Percentiles rank a stretch among this genome's conserved stretches.
Conservation (phyloP, 106 monocot genomes). For the Alisma plantagoaquatica region DNA sequence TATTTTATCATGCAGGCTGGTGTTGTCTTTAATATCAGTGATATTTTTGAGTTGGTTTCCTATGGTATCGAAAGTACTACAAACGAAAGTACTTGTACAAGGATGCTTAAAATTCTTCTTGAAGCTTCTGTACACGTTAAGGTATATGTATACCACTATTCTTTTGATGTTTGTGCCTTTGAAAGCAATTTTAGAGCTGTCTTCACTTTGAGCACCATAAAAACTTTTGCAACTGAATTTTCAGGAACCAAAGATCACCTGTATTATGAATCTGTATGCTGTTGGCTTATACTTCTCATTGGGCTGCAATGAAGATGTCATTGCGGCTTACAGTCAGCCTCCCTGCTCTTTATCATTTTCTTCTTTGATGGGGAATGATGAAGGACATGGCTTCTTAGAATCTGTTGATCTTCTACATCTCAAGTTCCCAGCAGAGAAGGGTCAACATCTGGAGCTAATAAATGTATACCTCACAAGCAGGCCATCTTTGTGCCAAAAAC, state of each 20-base stretch:
- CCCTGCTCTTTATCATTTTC: constrained; percentile 4
- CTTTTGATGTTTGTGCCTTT: constrained; percentile 34
- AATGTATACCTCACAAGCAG: too few relatives aligned
- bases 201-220: background rate
- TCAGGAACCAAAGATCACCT: constrained; percentile 42
- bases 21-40: constrained; percentile 22
- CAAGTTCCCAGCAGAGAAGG: too few relatives aligned
- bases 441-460: too few relatives aligned
- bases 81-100: constrained; percentile 21
- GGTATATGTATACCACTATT: constrained; percentile 15
- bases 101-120: too few relatives aligned
- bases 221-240: background rate
- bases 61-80: constrained; percentile 20
- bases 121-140: constrained; percentile 23
- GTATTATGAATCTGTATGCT: constrained; percentile 50
- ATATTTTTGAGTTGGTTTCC: constrained; percentile 37
- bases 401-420: background rate
- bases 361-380: background rate
- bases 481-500: too few relatives aligned
- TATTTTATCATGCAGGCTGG: too few relatives aligned
- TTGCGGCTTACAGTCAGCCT: background rate
- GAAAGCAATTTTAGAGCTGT: background rate
- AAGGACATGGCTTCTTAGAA: background rate
- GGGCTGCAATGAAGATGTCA: background rate
- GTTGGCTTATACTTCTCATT: constrained; percentile 32